Evolutionary conservation across 495 filamentous ascomycete species (phyloP).

Genomic region (Talaromyces ruber): DNA sequence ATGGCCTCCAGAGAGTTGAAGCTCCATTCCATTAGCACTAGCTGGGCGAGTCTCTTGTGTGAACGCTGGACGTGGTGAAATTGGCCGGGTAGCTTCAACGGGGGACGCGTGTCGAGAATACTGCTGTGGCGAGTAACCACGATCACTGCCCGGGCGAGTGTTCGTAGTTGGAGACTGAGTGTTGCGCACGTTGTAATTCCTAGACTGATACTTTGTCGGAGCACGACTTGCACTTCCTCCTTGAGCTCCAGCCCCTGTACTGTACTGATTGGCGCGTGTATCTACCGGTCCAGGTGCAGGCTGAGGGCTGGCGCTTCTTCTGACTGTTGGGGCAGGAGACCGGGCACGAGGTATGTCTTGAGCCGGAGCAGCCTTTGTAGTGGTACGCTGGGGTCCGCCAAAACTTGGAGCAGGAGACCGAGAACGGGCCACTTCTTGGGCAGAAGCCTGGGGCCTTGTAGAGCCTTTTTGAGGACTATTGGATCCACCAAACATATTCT

Average conservation of each 20-base stretch:
- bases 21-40: conserved; percentile 68
- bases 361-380: conserved; percentile 19
- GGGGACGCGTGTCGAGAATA: conserved; percentile 49
- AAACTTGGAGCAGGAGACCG: conserved; percentile 57
- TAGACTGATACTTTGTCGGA: conserved; percentile 30
- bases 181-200: conserved; percentile 30
- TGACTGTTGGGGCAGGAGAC: conserved; percentile 30
- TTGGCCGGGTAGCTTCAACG: conserved; percentile 41
- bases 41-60: conserved; percentile 51
- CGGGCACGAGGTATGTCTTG: conserved; percentile 37
- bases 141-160: conserved; percentile 20
- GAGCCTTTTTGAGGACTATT: conserved; percentile 22
- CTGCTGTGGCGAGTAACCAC: conserved; percentile 42
- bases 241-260: conserved; percentile 4
- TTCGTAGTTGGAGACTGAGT: conserved; percentile 26
- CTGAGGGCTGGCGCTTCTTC: conserved; percentile 48
- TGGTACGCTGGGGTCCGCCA: conserved; percentile 22
- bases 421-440: conserved; percentile 34
- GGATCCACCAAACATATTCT: conserved; percentile 63
- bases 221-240: conserved; percentile 23
- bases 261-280: conserved; percentile 29
- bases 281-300: conserved; percentile 25
- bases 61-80: conserved; percentile 52
- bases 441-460: conserved; percentile 19
- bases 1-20: conserved; percentile 58